Evolutionary conservation across 495 filamentous ascomycete genomes (phyloP), one percentile per base, ranked within the genome.

Genomic region (Penicillium simplicissimum): DNA sequence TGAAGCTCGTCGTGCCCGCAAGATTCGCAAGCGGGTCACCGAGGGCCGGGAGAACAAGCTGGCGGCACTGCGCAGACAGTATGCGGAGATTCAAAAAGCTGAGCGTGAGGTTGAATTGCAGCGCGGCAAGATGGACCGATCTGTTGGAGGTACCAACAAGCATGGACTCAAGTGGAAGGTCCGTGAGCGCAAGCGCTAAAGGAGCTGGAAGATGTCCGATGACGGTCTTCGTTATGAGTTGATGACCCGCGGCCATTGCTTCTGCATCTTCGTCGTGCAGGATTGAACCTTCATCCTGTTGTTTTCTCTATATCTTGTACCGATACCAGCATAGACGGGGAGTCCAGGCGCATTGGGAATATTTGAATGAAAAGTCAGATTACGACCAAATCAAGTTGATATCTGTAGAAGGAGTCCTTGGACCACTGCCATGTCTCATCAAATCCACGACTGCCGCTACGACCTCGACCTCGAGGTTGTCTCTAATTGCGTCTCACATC

Each of bases 81-180:
- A 92, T 64, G 79, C 80, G 49, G 84, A 91, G 57, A 84, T 98
- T 52, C 77, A 79, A 51, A 80, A 84, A 7, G 89, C 93, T 3
- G 89, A 96, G 76, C 77, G 84, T 19, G 86, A 90, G 73, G 74
- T 98, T 58, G 93, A 94, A 54, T 69, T 89, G 62, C 90, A 92
- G 69, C 80, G 88, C 42, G 87, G 81, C n/a, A 84, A 81, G 73
- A 92, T 96, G 92, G 87, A 85, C 49, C 94, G 94, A 31, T 90
- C 84, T 4, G 81, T 91, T 8, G 89, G 89, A 43, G 92, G 92
- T 10, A 80, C 88, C 55, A 95, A 90, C 63, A 95, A 93, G 76
- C 74, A 84, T 33, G 92, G 93, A 14, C 81, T 89, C 70, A 93
- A 89, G 76, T 93, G 89, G 76, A 96, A 95, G 79, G 80, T 92